These are phyloP conservation scores for Sarocladium brachiariae DNA, from an alignment of 2,329 filamentous ascomycete species.

Conservation along the genomic window DNA sequence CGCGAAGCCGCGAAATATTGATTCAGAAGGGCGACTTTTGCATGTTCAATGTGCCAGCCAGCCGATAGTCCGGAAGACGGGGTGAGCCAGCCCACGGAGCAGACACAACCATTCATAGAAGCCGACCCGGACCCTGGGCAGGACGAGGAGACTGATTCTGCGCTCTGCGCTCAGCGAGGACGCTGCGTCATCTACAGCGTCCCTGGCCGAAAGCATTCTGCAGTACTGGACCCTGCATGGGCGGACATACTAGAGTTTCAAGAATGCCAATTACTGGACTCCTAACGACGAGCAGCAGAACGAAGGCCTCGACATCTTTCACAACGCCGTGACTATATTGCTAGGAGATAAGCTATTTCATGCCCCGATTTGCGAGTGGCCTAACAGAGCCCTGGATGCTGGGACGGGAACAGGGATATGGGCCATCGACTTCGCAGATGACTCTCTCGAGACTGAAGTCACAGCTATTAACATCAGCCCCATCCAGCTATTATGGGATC, in stretches of 20 bases:
- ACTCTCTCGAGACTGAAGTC: slow-evolving; percentile 22
- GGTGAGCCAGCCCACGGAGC: no score
- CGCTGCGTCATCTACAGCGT: slow-evolving; percentile 20
- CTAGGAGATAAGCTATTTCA: slow-evolving; percentile 18
- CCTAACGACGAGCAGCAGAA: slow-evolving; percentile 22
- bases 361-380: slow-evolving; percentile 18
- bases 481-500: slow-evolving; percentile 33
- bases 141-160: no score
- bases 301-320: slow-evolving; percentile 19
- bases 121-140: no score
- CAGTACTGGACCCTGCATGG: slow-evolving; percentile 23
- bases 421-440: slow-evolving; percentile 21
- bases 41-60: slow-evolving; percentile 96
- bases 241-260: slow-evolving; percentile 21
- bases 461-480: slow-evolving; percentile 28
- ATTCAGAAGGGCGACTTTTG: slow-evolving; percentile 87
- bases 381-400: slow-evolving; percentile 33
- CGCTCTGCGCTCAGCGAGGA: no score
- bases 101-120: no score
- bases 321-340: slow-evolving; percentile 15
- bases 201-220: slow-evolving; percentile 21
- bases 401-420: slow-evolving; percentile 47
- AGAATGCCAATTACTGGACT: slow-evolving; percentile 18
- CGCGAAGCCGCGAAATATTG: slow-evolving; percentile 96
- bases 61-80: no score